Percentiles rank a stretch among this genome's conserved stretches.
Conservation (phyloP, 495 filamentous ascomycete genomes). For the Aspergillus diversus region DNA sequence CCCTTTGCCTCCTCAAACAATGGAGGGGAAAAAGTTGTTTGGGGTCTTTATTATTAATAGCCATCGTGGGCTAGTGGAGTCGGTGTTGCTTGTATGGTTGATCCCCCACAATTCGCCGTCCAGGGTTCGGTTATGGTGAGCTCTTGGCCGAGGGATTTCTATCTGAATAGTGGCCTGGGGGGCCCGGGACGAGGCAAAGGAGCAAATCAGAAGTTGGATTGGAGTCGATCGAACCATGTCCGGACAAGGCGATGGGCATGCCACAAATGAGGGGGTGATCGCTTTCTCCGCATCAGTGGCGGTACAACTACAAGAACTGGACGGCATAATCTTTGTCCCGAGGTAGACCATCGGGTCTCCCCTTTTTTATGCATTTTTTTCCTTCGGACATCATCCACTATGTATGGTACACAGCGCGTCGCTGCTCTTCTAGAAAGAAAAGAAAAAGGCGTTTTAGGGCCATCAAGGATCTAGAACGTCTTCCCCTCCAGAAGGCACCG, state of each 20-base stretch:
- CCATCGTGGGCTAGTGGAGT: neutral
- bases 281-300: constrained; percentile 1
- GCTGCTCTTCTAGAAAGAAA: constrained; percentile 6
- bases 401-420: constrained; percentile 19
- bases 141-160: constrained; percentile 2
- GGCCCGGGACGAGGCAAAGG: neutral
- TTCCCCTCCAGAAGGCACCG: neutral
- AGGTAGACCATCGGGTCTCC: constrained; percentile 7
- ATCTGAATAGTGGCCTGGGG: neutral
- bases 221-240: neutral
- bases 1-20: too few relatives aligned
- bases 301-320: neutral
- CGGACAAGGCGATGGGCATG: neutral
- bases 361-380: constrained; percentile 22
- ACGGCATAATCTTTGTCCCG: neutral
- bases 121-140: neutral
- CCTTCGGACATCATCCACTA: constrained; percentile 9
- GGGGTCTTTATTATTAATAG: too few relatives aligned
- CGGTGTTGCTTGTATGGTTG: neutral
- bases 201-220: neutral
- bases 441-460: neutral
- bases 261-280: constrained; percentile 6
- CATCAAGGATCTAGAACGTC: neutral
- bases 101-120: neutral
- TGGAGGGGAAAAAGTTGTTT: too few relatives aligned